Conservation (phyloP, 495 filamentous ascomycete genomes). For the Penicillium longicatenatum region DNA sequence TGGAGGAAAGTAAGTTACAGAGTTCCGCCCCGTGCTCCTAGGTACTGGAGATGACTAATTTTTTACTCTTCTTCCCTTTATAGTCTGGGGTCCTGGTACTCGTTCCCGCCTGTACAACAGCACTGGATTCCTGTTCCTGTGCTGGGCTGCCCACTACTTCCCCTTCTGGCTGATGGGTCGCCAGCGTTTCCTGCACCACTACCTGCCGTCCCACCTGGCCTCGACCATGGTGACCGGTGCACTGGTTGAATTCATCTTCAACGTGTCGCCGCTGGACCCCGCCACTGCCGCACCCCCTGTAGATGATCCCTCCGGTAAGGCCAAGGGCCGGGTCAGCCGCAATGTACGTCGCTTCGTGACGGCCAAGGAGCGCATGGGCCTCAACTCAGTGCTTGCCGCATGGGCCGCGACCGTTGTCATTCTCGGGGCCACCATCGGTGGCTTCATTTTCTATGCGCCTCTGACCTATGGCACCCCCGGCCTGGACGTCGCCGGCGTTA, state of each 20-base stretch:
- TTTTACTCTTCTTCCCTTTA: neutral
- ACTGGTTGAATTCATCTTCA: conserved; percentile 96
- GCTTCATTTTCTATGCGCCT: conserved; percentile 92
- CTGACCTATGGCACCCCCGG: conserved; percentile 95
- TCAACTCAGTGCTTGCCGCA: conserved; percentile 71
- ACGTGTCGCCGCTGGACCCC: conserved; percentile 68
- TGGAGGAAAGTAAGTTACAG: conserved; percentile 82
- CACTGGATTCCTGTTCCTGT: conserved; percentile 97
- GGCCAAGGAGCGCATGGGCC: conserved; percentile 75
- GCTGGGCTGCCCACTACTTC: conserved; percentile 73
- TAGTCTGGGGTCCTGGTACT: conserved; percentile 65
- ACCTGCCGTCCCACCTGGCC: conserved; percentile 87
- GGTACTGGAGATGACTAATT: neutral
- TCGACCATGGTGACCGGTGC: conserved; percentile 94
- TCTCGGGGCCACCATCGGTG: conserved; percentile 65
- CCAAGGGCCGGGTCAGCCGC: conserved; percentile 29
- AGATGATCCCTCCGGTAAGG: conserved; percentile 48
- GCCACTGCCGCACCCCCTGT: conserved; percentile 46
- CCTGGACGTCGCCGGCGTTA: conserved; percentile 77
- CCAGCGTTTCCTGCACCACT: conserved; percentile 75
- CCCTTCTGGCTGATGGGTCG: conserved; percentile 78
- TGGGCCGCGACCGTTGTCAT: conserved; percentile 80
- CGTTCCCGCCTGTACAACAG: conserved; percentile 95
- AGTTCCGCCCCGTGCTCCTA: neutral
- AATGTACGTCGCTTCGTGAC: conserved; percentile 55